Evolutionary conservation across 2,329 filamentous ascomycete species (phyloP).

Genomic region (Epichloe amarillans): DNA sequence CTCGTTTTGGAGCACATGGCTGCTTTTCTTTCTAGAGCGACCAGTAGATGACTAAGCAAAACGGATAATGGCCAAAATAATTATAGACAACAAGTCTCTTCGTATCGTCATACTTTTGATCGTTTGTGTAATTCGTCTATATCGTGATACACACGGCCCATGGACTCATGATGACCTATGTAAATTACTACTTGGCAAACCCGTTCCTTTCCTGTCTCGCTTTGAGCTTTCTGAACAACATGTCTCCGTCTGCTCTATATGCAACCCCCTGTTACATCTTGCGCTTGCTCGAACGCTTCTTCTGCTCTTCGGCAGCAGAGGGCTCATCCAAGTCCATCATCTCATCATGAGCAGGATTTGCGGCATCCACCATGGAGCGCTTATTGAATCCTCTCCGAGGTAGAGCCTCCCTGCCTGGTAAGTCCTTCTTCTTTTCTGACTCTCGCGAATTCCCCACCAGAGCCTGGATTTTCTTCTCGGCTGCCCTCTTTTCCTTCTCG

Average conservation of each 20-base stretch:
- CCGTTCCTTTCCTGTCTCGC: neutral
- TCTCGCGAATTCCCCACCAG: conserved; percentile 35
- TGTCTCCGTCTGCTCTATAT: neutral
- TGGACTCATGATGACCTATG: neutral
- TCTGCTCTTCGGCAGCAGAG: conserved; percentile 31
- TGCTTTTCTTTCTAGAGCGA: neutral
- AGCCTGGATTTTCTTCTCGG: conserved; percentile 33
- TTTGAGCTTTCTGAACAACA: neutral
- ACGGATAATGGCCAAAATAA: neutral
- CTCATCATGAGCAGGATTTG: conserved; percentile 30
- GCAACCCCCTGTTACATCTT: conserved; percentile 31
- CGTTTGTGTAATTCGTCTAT: conserved; percentile 16
- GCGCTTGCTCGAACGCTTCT: conserved; percentile 38
- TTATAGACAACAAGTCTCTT: conserved; percentile 1
- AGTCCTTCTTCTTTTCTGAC: conserved; percentile 21
- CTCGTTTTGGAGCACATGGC: neutral
- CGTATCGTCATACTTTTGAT: conserved; percentile 10
- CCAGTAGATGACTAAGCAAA: neutral
- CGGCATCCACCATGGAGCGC: conserved; percentile 28
- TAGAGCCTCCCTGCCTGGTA: conserved; percentile 13
- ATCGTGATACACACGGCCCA: conserved; percentile 13
- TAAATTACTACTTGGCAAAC: neutral
- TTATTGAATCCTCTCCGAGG: conserved; percentile 17
- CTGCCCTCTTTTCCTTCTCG: conserved; percentile 33
- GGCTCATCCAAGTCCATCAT: conserved; percentile 45